phyloP scores from a whole-genome alignment of 1,284 basidiomycete species.

The Coniophora puteana region DNA sequence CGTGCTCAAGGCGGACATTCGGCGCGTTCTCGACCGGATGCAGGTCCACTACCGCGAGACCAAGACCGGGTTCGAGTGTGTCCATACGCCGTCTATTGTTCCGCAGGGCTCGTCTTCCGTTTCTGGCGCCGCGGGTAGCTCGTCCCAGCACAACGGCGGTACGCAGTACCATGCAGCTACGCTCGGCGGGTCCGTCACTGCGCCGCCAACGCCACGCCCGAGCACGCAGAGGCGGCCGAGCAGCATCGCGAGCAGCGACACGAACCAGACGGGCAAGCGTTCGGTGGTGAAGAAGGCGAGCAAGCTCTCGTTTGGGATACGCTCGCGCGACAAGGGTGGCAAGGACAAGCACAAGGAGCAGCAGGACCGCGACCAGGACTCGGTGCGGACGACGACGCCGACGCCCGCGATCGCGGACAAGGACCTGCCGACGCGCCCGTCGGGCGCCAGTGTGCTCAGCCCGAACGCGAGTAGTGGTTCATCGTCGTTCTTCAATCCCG shows the following conservation, averaged over 20 bases:
- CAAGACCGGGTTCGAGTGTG: constrained; percentile 92
- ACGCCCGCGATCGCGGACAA: constrained; percentile 32
- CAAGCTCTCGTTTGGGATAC: constrained; percentile 64
- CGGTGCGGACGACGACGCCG: constrained; percentile 3
- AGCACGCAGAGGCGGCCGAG: constrained; percentile 44
- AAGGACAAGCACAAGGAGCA: constrained; percentile 39
- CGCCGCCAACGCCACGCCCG: constrained; percentile 24
- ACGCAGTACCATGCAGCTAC: no score
- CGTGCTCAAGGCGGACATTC: constrained; percentile 81
- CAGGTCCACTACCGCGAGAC: constrained; percentile 93
- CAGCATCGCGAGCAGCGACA: constrained; percentile 47
- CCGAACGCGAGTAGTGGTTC: constrained; percentile 69
- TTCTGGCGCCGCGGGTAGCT: constrained; percentile 33
- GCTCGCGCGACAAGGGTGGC: constrained; percentile 33
- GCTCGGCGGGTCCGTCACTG: no score
- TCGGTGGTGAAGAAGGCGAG: constrained; percentile 71
- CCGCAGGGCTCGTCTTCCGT: constrained; percentile 82
- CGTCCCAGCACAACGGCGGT: no score
- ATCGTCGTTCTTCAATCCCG: constrained; percentile 77
- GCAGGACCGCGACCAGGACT: constrained; percentile 14
- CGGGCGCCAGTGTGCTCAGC: constrained; percentile 48
- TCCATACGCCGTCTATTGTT: constrained; percentile 92
- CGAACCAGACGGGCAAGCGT: constrained; percentile 43
- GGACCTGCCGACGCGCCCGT: constrained; percentile 47
- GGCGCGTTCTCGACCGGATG: constrained; percentile 87